Base-by-base conservation (phyloP, 306 rosid species). In the Castanopsis chinensis region DNA sequence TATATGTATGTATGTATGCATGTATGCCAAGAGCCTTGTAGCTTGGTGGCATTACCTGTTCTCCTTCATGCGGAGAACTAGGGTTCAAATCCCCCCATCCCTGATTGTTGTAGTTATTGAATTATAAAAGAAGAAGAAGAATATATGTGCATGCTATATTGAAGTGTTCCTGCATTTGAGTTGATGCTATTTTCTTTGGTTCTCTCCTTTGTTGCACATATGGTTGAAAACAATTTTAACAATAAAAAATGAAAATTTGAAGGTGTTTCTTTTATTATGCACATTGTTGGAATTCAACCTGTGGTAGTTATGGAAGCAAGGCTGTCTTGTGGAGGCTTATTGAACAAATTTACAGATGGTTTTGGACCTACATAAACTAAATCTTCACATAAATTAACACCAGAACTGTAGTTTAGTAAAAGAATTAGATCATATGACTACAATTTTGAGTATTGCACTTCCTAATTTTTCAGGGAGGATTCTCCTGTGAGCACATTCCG, bases 401-500 rank as follows among this genome's bases (percentile, higher is more conserved):
- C 67, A 69, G 53, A 68, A 49, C 67, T 56, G 75, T 75, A 60
- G 76, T 82, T 79, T 73, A 63, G 73, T 60, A 64, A 51, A 35
- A 65, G n/a, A 33, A 30, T 6, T 10, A 19, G 52, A 35, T 68
- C 52, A 68, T 63, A 27, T 28, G 41, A 64, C 5, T 76, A 51
- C 59, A 32, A 73, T 72, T 75, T 56, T 75, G 74, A 79, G 53
- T 70, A 19, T 73, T 52, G 52, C 51, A 33, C 28, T 15, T 57
- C 56, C 70, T 20, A 25, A 25, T 68, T 83, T 64, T 84, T 78
- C 91, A 96, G 99, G 99, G 98, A 91, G 85, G 98, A 93, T 81
- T 90, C 84, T 86, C 96, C 94, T 11, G 86, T 82, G 70, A 86
- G 81, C 82, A 91, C 99, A 80, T 96, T 93, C 78, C 99, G 98